Evolutionary conservation across 306 rosid species (phyloP), one percentile per base, ranked within the genome.

Genomic region (Cicer judaicum): DNA sequence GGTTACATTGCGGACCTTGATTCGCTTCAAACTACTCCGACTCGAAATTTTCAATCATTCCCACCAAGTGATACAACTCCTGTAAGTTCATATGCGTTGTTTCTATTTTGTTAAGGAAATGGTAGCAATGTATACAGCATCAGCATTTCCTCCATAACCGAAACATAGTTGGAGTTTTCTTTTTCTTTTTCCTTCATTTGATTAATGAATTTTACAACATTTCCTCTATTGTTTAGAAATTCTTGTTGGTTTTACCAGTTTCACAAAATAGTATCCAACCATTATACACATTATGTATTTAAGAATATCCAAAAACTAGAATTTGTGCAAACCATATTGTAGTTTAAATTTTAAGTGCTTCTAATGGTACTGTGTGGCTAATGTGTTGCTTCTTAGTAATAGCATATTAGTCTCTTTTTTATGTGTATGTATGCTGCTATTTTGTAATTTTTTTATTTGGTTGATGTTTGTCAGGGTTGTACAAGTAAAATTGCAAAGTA

Each of bases 1-100:
- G 99, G 96, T 62, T 92, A 64, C 64, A 77, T 88, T 59, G 95
- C 88, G 55, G 89, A 94, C 78, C 97, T 94, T 75, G 96, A 94
- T 78, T 87, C 88, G 18, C 90, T 90, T 87, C 91, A 94, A 84
- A 77, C 67, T 43, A 92, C 96, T 76, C 97, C 98, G 1, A 70
- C 87, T 16, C 85, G 87, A 76, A 85, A 85, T 80, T 84, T 84
- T 83, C 93, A 88, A 75, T 85, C 95, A 73, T 90, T 90, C 86
- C 95, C 88, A 1, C 49, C 85, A 62, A 84, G 75, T 72, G 93
- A 86, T 43, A 56, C 64, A 57, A 79, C 87, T 85, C 87, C 88
- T 7, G 96, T 91, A 79, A 87, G 94, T 89, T 64, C 44, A 54
- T 78, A 24, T 78, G 16, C 24, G 16, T 77, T 42, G 44, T 10